Percentiles rank a stretch among this genome's conserved stretches.
phyloP scores from a whole-genome alignment of 2,329 filamentous ascomycete species.

The Ascosphaera apis region DNA sequence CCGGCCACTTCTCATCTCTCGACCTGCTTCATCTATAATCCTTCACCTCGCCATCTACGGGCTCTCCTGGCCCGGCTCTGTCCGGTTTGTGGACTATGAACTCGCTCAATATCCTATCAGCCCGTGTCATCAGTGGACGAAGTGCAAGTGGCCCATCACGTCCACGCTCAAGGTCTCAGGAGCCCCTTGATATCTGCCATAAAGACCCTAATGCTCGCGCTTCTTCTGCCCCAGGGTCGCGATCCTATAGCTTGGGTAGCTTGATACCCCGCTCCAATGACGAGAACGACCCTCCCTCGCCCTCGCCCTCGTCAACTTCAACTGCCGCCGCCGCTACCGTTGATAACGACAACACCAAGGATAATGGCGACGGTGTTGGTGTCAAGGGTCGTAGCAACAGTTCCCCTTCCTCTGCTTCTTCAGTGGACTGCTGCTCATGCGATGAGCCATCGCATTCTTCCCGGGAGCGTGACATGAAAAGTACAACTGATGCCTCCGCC shows the following conservation, averaged over 20 bases:
- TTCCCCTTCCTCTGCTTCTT: conserved; percentile 46
- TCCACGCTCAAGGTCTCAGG: conserved; percentile 31
- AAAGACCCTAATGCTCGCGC: not conserved
- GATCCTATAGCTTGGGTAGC: not conserved
- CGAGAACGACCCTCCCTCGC: not conserved
- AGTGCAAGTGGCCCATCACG: conserved; percentile 18
- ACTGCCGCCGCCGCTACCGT: conserved; percentile 8
- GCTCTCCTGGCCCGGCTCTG: too few species aligned
- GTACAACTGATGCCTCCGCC: not conserved
- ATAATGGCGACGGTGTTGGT: conserved; percentile 14
- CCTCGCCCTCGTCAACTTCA: not conserved
- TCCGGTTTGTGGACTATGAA: conserved; percentile 46
- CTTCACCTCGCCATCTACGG: too few species aligned
- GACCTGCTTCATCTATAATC: too few species aligned
- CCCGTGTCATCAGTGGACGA: conserved; percentile 40
- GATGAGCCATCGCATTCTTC: not conserved
- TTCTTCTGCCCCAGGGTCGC: not conserved
- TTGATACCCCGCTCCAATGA: not conserved
- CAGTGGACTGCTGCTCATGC: conserved; percentile 11
- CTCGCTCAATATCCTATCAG: conserved; percentile 82
- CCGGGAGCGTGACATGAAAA: not conserved
- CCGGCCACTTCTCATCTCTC: too few species aligned
- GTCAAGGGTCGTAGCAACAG: conserved; percentile 23
- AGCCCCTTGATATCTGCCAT: not conserved
- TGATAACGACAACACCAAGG: conserved; percentile 17